Evolutionary conservation across 495 filamentous ascomycete genomes (phyloP).

Genomic region (Penicillium pulvis): DNA sequence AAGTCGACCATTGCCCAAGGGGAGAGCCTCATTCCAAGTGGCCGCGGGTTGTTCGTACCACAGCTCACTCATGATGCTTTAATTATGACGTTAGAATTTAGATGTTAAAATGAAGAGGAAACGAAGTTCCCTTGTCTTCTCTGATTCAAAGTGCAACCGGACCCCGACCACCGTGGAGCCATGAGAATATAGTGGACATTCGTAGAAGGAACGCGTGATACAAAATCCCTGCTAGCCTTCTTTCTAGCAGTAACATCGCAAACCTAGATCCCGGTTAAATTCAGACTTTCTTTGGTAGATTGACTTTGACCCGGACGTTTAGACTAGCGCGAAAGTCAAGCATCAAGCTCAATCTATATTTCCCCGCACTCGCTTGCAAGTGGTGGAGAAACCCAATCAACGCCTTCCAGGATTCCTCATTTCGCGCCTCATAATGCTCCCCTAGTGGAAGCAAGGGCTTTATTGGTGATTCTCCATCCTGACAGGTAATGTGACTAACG

Average conservation of each 20-base stretch:
- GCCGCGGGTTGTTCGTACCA: conserved; percentile 34
- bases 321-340: conserved; percentile 3
- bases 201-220: too few relatives aligned
- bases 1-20: conserved; percentile 56
- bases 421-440: background rate
- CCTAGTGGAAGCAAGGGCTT: background rate
- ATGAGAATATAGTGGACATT: background rate
- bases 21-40: conserved; percentile 34
- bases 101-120: background rate
- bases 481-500: conserved; percentile 14
- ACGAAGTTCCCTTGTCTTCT: background rate
- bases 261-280: background rate
- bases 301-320: conserved; percentile 2
- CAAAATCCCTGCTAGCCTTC: background rate
- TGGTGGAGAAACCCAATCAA: conserved; percentile 22
- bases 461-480: background rate
- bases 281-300: background rate
- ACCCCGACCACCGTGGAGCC: background rate
- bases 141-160: background rate
- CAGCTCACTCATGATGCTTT: conserved; percentile 28
- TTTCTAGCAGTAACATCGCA: background rate
- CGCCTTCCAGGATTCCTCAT: background rate
- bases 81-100: too few relatives aligned
- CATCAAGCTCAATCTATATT: conserved; percentile 2
- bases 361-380: conserved; percentile 17